Conservation (phyloP, 257 asterid species). For the Lithospermum erythrorhizon region DNA sequence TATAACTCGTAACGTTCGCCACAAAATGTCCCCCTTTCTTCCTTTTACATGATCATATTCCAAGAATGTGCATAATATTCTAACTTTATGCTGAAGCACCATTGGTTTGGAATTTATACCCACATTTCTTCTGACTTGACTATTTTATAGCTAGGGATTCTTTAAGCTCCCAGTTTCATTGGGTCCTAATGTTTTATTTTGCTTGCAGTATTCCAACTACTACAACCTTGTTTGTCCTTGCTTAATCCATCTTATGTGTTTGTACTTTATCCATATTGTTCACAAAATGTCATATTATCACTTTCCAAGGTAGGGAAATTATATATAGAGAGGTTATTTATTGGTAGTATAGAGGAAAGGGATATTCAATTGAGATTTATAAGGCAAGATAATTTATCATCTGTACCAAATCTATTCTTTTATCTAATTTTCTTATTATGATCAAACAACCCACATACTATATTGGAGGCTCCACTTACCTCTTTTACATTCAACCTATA, state of each 20-base stretch:
- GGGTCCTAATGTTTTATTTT: too few relatives aligned
- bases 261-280: constrained; percentile 2
- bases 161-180: constrained; percentile 4
- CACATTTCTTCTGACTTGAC: constrained; percentile 20
- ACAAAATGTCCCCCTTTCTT: constrained; percentile 35
- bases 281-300: constrained; percentile 9
- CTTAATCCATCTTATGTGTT: background rate
- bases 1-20: constrained; percentile 68
- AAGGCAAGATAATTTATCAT: constrained; percentile 3
- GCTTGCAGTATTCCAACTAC: too few relatives aligned
- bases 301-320: constrained; percentile 8
- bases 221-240: too few relatives aligned
- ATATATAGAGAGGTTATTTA: constrained; percentile 9
- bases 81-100: constrained; percentile 28
- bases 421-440: constrained; percentile 20
- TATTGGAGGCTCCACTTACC: constrained; percentile 21
- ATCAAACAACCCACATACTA: constrained; percentile 27
- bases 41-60: constrained; percentile 47
- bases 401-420: constrained; percentile 7
- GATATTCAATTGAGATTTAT: constrained; percentile 9
- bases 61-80: constrained; percentile 30
- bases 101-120: constrained; percentile 15
- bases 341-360: constrained; percentile 9
- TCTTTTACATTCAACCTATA: constrained; percentile 17
- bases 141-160: constrained; percentile 12